Conservation (phyloP, 139 green algal species). For the Chlamydomonas eustigma region DNA sequence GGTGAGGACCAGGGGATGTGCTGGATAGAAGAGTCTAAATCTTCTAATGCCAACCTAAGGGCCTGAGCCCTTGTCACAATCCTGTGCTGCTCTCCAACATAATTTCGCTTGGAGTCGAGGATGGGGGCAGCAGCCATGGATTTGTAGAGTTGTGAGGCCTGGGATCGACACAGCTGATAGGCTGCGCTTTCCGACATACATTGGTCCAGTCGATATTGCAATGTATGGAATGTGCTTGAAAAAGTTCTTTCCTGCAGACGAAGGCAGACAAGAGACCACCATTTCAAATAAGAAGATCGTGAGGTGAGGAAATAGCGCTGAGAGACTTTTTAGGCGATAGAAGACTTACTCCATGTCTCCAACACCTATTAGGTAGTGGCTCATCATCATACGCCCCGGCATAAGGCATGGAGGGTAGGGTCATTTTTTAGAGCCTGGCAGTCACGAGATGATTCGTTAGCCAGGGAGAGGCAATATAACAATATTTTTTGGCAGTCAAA, state of each 20-base stretch:
- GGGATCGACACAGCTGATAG: neutral
- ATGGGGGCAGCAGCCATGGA: neutral
- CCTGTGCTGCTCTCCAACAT: neutral
- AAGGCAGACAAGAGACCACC: neutral
- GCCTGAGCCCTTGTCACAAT: neutral
- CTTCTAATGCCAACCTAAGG: neutral
- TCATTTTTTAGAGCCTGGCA: neutral
- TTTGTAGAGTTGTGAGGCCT: neutral
- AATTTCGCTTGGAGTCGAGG: neutral
- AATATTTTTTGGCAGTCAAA: neutral
- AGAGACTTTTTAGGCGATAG: neutral
- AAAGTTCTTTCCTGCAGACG: slow-evolving; percentile 14
- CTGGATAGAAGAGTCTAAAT: neutral
- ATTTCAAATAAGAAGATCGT: neutral
- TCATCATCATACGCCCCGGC: neutral
- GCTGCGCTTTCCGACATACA: slow-evolving; percentile 3
- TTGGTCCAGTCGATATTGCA: slow-evolving; percentile 8
- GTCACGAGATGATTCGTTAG: neutral
- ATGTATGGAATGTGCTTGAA: neutral
- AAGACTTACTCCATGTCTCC: slow-evolving; percentile 10
- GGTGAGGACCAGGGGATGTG: neutral
- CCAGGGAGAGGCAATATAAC: neutral
- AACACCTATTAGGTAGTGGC: neutral
- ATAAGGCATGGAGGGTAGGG: neutral
- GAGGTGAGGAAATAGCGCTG: neutral